Evolutionary conservation across 768 basidiomycete genomes (phyloP), one percentile per base, ranked within the genome.

Genomic region (Boletus rex-veris): DNA sequence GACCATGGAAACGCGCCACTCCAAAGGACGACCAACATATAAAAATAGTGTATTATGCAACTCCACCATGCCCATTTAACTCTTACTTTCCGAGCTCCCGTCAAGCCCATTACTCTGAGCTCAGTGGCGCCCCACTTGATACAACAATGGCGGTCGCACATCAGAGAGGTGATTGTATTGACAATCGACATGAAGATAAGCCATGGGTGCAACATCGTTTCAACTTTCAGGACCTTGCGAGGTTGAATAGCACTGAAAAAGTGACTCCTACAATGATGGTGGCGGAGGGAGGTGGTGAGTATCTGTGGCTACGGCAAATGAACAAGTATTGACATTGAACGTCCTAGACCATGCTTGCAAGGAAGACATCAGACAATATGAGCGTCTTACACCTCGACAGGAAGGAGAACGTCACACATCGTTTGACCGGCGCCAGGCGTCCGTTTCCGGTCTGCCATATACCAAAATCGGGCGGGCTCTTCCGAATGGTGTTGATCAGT

Each of bases 1-100:
- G 45, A 47, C 15, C 39, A 33, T 24, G 50, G 48, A 48, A 36
- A 52, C 42, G 36, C 55, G 33, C 64, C 50, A 56, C 59, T 24
- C 18, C 15, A 7, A 33, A 40, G 19, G 8, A 44, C 2, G 31
- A n/a, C 6, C 15, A 42, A 14, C 26, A n/a, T 57, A 52, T 61
- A 59, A 58, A 60, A 35, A 40, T 30, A 19, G 28, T n/a, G 24
- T 24, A 30, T 39, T 30, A 12, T 24, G 39, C 43, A 21, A 40
- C 38, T 4, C 12, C 41, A 53, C 7, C 16, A 49, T 67, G 50
- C 41, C 48, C 16, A 24, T 39, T 50, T 24, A 39, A 50, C 36
- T 28, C 38, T 18, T 24, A 37, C 44, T 18, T 38, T 44, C 35
- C 37, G 16, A 19, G 26, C 31, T 46, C 40, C 7, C 26, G 39